A percentile compares a stretch with the other conserved stretches of the same genome.
phyloP scores from a whole-genome alignment of 768 basidiomycete genomes.

The Mycena polygramma region DNA sequence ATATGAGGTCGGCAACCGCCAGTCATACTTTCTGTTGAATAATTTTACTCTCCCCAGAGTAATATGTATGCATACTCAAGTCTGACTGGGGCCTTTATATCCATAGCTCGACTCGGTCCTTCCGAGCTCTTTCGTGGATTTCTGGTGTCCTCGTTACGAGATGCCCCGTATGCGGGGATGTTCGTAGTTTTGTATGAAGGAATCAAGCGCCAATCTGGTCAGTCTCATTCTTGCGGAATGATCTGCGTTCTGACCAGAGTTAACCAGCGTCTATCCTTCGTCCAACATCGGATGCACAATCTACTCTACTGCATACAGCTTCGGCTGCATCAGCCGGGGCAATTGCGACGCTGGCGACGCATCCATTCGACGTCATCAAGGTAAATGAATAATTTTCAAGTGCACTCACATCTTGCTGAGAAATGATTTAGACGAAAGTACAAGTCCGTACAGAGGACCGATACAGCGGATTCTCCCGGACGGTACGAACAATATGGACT shows the following conservation, averaged over 20 bases:
- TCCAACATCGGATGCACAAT: constrained; percentile 58
- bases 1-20: constrained; percentile 75
- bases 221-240: constrained; percentile 35
- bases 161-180: constrained; percentile 94
- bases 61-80: constrained; percentile 80
- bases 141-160: constrained; percentile 88
- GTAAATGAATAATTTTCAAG: constrained; percentile 60
- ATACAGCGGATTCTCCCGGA: constrained; percentile 80
- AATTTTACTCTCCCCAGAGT: constrained; percentile 62
- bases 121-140: constrained; percentile 89
- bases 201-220: constrained; percentile 82
- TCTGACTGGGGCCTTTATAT: constrained; percentile 67
- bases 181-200: constrained; percentile 92
- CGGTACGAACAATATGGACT: constrained; percentile 74
- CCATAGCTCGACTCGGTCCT: constrained; percentile 78
- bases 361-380: constrained; percentile 96
- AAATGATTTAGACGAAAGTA: constrained; percentile 78
- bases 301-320: constrained; percentile 68
- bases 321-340: constrained; percentile 87
- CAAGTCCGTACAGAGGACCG: constrained; percentile 86
- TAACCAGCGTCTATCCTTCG: constrained; percentile 56
- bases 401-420: not conserved
- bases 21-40: constrained; percentile 14
- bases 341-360: constrained; percentile 87
- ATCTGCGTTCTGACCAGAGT: constrained; percentile 29